phyloP scores from a whole-genome alignment of 2,329 filamentous ascomycete species.

The Aspergillus clavatus region DNA sequence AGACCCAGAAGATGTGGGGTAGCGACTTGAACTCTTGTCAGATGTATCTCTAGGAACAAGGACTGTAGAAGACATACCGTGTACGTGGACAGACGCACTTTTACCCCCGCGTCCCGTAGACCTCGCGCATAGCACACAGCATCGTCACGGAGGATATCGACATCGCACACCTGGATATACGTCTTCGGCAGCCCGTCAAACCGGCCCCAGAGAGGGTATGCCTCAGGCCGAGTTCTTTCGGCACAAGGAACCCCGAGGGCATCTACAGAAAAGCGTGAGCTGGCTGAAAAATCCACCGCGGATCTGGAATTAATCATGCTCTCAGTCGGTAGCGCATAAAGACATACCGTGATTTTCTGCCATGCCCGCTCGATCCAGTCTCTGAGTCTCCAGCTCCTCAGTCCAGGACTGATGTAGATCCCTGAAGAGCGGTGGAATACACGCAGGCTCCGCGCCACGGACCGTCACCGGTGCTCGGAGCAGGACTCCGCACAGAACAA shows the following conservation, averaged over 20 bases:
- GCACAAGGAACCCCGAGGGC: not conserved
- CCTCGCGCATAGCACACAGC: slow-evolving; percentile 1
- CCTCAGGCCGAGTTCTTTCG: not conserved
- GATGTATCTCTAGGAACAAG: not conserved
- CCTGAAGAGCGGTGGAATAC: not conserved
- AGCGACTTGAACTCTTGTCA: not conserved
- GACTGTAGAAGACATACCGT: not conserved
- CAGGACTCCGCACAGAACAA: not conserved
- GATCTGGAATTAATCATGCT: not conserved
- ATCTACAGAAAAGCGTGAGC: no score
- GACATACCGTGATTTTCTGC: not conserved
- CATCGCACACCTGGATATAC: slow-evolving; percentile 3
- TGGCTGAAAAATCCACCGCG: no score
- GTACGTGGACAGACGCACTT: not conserved
- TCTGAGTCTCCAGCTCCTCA: not conserved
- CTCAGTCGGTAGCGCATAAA: not conserved
- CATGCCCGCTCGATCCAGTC: not conserved
- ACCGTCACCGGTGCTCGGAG: slow-evolving; percentile 2
- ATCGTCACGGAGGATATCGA: slow-evolving; percentile 1
- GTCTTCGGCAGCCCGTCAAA: not conserved
- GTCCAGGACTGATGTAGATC: not conserved
- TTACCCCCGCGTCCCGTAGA: not conserved
- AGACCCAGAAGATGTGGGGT: not conserved
- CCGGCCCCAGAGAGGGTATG: not conserved
- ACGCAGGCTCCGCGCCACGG: not conserved